Evolutionary conservation across 495 filamentous ascomycete genomes (phyloP), one percentile per base, ranked within the genome.

Genomic region (Neurospora sp.): DNA sequence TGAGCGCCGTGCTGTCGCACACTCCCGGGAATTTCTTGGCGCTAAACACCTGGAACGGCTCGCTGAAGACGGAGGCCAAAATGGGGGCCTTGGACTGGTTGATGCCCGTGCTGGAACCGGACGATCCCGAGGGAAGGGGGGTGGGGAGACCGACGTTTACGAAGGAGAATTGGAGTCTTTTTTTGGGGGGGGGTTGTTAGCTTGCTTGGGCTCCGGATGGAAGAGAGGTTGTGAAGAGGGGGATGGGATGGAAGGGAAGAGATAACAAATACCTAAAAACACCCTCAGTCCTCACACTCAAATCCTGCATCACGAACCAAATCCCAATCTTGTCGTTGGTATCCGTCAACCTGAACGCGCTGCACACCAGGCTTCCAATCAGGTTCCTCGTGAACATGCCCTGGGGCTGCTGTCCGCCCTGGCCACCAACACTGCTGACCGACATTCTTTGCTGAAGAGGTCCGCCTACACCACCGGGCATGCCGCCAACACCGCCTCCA

Each of bases 21-120:
- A 99, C 96, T 72, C 96, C 96, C 0, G 96, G 95, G 85, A 99
- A 99, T 75, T 97, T 97, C 87, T 99, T 99, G 41, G 96, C 96
- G 6, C 91, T 94, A 80, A 90, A 98, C 61, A 99, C 96, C 73
- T 96, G 93, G 86, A 99, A 98, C 20, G 89, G 86, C 16, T 97
- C 92, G 42, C 91, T 94, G 80, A 96, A 99, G 75, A 90, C 92
- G 3, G 90, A 91, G 3, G 96, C 96, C 3, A 99, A 87, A 37
- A 98, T 31, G 27, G 27, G 27, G 3, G 27, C 93, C 45, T 87
- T 90, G 61, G 91, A 91, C 37, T 89, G 90, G 80, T 96, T 98
- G 73, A 97, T 80, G 9, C 74, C 74, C 7, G 80, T 75, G 53
- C 74, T 79, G 68, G 76, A 75, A 41, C 74, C 75, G 71, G 27